These are phyloP conservation scores for Komagataella pseudopastoris DNA, from an alignment of 805 yeast genomes.

Conservation along the genomic window DNA sequence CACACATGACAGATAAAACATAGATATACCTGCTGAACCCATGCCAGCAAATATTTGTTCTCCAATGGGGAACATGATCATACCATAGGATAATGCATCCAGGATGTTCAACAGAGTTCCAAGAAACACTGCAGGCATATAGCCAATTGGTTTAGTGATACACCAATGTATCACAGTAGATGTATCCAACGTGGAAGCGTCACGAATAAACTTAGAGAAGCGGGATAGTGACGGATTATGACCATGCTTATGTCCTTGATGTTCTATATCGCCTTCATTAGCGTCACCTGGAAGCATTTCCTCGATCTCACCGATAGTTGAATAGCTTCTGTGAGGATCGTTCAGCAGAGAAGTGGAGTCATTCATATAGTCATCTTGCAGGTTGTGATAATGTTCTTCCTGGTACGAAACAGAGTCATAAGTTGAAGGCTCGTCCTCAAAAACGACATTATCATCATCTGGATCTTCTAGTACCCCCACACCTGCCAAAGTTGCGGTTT, in stretches of 20 bases:
- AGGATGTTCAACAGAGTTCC: constrained; percentile 79
- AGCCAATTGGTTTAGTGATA: constrained; percentile 26
- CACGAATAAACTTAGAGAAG: neutral
- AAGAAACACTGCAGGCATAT: constrained; percentile 69
- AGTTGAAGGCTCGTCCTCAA: neutral
- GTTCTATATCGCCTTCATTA: neutral
- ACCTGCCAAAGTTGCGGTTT: constrained; percentile 41
- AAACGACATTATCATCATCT: constrained; percentile 6
- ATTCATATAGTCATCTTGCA: neutral
- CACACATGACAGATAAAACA: constrained; percentile 90
- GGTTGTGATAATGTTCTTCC: neutral
- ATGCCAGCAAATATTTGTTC: constrained; percentile 62
- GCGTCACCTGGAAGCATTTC: neutral
- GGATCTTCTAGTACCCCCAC: constrained; percentile 33
- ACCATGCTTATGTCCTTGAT: neutral
- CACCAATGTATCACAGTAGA: constrained; percentile 11
- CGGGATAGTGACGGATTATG: neutral
- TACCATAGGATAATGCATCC: constrained; percentile 92
- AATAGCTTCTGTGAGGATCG: neutral
- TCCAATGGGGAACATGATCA: constrained; percentile 92
- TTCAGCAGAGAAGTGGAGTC: neutral
- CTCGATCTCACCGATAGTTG: neutral
- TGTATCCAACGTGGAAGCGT: constrained; percentile 7
- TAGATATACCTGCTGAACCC: constrained; percentile 83
- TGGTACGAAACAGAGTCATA: neutral